phyloP scores from a whole-genome alignment of 1,139 yeast genomes.

The Candida glucosophila region DNA sequence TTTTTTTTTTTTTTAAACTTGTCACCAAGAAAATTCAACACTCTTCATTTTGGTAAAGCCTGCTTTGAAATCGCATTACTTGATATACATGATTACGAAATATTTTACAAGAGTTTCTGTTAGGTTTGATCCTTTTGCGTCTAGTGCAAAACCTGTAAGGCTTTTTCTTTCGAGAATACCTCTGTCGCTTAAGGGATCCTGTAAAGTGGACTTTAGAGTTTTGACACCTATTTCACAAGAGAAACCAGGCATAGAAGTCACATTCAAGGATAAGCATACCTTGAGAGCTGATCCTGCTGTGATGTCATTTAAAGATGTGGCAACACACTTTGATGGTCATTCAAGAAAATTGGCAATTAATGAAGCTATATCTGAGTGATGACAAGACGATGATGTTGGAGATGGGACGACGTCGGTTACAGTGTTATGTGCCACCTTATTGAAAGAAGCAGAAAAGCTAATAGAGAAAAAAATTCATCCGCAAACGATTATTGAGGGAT shows the following conservation, averaged over 20 bases:
- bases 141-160: slow-evolving; percentile 75
- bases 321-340: slow-evolving; percentile 55
- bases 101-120: slow-evolving; percentile 73
- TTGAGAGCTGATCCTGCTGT: slow-evolving; percentile 60
- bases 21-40: too few relatives aligned
- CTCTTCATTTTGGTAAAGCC: too few relatives aligned
- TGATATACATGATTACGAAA: slow-evolving; percentile 70
- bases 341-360: slow-evolving; percentile 61
- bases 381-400: slow-evolving; percentile 97
- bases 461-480: slow-evolving; percentile 94
- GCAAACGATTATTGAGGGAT: slow-evolving; percentile 95
- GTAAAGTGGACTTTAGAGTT: slow-evolving; percentile 47
- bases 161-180: slow-evolving; percentile 76
- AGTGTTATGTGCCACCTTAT: slow-evolving; percentile 81
- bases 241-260: slow-evolving; percentile 58
- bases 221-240: slow-evolving; percentile 36
- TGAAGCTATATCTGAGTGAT: slow-evolving; percentile 42
- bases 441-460: slow-evolving; percentile 91
- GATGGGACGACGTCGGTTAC: slow-evolving; percentile 98
- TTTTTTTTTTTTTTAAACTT: too few relatives aligned
- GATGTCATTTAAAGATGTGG: slow-evolving; percentile 44
- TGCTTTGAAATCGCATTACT: too few relatives aligned
- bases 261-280: slow-evolving; percentile 72
- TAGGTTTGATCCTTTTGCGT: slow-evolving; percentile 68
- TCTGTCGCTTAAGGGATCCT: slow-evolving; percentile 46